These are phyloP conservation scores for Draba incana DNA, from an alignment of 345 rosid species.

Conservation along the genomic window DNA sequence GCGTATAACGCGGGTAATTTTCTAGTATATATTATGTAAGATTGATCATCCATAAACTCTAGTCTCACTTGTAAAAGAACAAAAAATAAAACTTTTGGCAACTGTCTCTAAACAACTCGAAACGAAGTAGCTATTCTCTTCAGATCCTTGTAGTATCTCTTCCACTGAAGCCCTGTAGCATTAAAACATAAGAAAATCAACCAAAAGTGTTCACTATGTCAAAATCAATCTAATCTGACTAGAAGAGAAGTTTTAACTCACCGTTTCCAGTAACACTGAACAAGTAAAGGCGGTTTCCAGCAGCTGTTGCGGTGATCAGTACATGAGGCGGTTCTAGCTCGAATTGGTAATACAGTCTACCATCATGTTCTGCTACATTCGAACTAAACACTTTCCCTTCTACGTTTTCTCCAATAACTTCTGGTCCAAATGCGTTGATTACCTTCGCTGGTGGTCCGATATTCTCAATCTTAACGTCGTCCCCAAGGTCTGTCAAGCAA, in stretches of 20 bases:
- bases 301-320: slow-evolving; percentile 92
- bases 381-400: slow-evolving; percentile 87
- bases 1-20: too few relatives aligned
- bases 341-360: slow-evolving; percentile 79
- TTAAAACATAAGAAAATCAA: neutral
- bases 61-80: neutral
- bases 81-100: neutral
- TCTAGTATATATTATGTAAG: slow-evolving; percentile 15
- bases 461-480: slow-evolving; percentile 64
- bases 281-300: slow-evolving; percentile 89
- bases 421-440: slow-evolving; percentile 93
- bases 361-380: slow-evolving; percentile 64
- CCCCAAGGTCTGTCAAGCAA: slow-evolving; percentile 60
- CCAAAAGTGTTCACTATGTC: neutral
- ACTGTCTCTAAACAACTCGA: slow-evolving; percentile 60
- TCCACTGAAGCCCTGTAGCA: slow-evolving; percentile 88
- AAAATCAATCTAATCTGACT: neutral
- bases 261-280: slow-evolving; percentile 78
- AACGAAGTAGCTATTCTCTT: slow-evolving; percentile 88
- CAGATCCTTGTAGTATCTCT: slow-evolving; percentile 85
- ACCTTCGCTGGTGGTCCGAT: slow-evolving; percentile 92
- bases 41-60: slow-evolving; percentile 12
- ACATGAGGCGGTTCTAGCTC: slow-evolving; percentile 94
- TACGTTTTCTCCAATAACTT: slow-evolving; percentile 84
- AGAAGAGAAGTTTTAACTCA: slow-evolving; percentile 21